These are phyloP conservation scores for Talaromyces sp. DNA, from an alignment of 2,329 filamentous ascomycete genomes.

Conservation along the genomic window DNA sequence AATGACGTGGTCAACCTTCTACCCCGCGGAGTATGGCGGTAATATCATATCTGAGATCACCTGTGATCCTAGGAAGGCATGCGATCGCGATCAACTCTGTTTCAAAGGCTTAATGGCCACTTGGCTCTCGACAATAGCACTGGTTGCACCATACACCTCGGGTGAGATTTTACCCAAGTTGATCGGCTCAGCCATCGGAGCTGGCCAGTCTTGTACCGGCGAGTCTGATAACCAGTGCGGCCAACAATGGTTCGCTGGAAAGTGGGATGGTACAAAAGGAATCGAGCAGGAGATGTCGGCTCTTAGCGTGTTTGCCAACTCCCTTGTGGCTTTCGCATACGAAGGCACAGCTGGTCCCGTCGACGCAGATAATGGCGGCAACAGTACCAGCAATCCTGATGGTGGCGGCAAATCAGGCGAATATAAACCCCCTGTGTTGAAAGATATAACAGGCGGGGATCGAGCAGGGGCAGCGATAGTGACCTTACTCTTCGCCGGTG, in stretches of 20 bases:
- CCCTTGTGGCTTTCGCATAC: constrained; percentile 22
- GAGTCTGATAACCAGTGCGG: constrained; percentile 53
- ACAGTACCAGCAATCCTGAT: constrained; percentile 44
- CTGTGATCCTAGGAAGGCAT: constrained; percentile 53
- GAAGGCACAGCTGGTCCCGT: constrained; percentile 33
- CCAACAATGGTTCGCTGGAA: constrained; percentile 34
- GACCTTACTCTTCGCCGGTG: constrained; percentile 10
- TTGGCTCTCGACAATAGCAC: constrained; percentile 55
- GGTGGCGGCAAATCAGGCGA: constrained; percentile 30
- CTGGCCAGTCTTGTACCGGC: constrained; percentile 51
- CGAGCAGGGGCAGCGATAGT: constrained; percentile 14
- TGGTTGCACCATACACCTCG: constrained; percentile 55
- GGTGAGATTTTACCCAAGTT: constrained; percentile 50
- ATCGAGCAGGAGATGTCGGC: constrained; percentile 43
- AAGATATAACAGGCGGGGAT: constrained; percentile 12
- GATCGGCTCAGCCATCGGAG: constrained; percentile 49
- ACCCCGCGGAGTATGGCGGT: constrained; percentile 46
- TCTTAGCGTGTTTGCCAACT: constrained; percentile 30
- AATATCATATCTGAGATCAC: constrained; percentile 56
- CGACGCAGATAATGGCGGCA: constrained; percentile 54
- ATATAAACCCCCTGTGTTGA: constrained; percentile 3
- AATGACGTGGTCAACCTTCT: constrained; percentile 41
- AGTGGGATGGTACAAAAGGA: constrained; percentile 31
- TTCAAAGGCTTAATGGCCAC: constrained; percentile 64
- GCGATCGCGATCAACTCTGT: constrained; percentile 58